Evolutionary conservation across 179 eudicot genomes (phyloP), one percentile per base, ranked within the genome.

Genomic region (Monotropa hypopitys): DNA sequence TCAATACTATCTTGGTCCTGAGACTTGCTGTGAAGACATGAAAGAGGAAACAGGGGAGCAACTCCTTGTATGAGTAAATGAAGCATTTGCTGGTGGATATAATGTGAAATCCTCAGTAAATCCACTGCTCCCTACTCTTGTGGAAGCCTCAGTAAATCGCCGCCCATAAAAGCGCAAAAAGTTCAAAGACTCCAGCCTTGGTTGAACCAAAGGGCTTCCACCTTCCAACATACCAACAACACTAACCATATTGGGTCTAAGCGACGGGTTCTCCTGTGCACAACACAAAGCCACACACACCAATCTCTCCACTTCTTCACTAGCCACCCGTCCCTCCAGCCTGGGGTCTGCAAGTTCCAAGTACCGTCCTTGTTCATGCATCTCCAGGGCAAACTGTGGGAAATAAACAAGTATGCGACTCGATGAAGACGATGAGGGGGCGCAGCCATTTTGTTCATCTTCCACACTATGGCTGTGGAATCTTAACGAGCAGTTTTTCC

Each of bases 151-250:
- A 12, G 86, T 65, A 51, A 90, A 90, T 32, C 88, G 81, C 8
- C 89, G 88, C 11, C 97, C 94, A 81, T 87, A 88, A 59, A 90
- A 91, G 49, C 92, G 78, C 87, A 91, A 81, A 62, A 88, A 91
- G 54, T 87, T 86, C 57, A 91, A 72, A 18, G 86, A 83, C 73
- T 87, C 92, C 30, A 82, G 12, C 74, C 87, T 81, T 0, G 91
- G 94, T 38, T 66, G 79, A 50, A 81, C 66, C 76, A 85, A 46
- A 40, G 90, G 84, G 59, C 81, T 56, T 80, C 79, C 81, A 1
- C 89, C 90, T 80, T 90, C 94, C 79, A 91, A 77, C 94, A 90
- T 90, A 54, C 85, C 85, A 30, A 87, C 92, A 72, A 91, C 85
- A 35, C 50, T 84, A 23, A 80, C 85, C 97, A 91, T 91, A 49